Evolutionary conservation across 176 grass and related monocot genomes (phyloP), one percentile per base, ranked within the genome.

Genomic region (Avena atlantica): DNA sequence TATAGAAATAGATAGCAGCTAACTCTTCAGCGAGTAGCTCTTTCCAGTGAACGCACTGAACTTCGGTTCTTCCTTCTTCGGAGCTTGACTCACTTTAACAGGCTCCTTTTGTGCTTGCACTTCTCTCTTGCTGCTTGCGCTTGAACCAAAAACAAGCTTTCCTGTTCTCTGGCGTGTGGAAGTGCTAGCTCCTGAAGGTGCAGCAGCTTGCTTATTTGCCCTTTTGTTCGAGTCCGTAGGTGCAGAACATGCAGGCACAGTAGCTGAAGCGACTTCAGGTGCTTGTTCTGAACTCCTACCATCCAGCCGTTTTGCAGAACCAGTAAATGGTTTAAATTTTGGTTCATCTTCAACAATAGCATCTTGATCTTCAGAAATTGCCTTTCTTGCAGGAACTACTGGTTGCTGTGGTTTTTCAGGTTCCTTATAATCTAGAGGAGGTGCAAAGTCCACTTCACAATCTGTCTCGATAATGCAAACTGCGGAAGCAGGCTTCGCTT

Each of bases 401-500:
- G 36, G n/a, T 52, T 60, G 81, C 27, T 85, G 83, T 20, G 12
- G 74, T 59, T 86, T 92, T 84, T 92, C 88, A 74, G 92, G 92
- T 79, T 88, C 93, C 90, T 89, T 93, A 17, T 94, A 96, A 76
- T 98, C 92, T 6, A 98, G 96, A n/a, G 96, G 93, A 84, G 92
- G 92, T 74, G 93, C 93, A 83, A 98, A 98, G 58, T 98, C 96
- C 57, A 94, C 96, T 74, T 98, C 96, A 77, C 93, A 98, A 74
- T 98, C 96, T 2, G 88, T 98, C 78, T 96, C 96, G n/a, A 96
- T 96, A 76, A 98, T 94, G 80, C 92, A 87, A 85, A 96, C 88
- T 14, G 93, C 90, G 85, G 88, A 81, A 83, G 92, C 88, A 69
- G 93, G 93, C 87, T 91, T 98, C 34, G 90, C 88, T 89, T 98